Base-by-base conservation (phyloP, 176 grass and related monocot species). In the Oryza brachyantha region DNA sequence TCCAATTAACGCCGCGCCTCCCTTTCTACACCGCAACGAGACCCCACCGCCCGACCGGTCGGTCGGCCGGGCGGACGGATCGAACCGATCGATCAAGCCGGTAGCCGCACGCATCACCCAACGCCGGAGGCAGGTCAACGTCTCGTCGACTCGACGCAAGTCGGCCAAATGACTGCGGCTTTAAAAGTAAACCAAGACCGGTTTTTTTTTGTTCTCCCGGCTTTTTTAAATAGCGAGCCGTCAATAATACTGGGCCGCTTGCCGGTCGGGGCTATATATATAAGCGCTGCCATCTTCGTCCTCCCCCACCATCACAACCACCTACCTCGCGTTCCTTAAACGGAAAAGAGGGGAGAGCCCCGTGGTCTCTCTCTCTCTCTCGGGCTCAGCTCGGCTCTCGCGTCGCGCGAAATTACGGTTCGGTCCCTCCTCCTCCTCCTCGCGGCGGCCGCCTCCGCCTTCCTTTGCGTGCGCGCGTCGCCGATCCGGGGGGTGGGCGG, bases 251-350 rank as follows among this genome's bases (percentile, higher is more conserved):
- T 54, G 16, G 42, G 26, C 74, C 66, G 31, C 40, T 5, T 0
- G 7, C 66, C 14, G 22, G 61, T 52, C 19, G 5, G 52, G 52
- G 0, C 39, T 29, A 37, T 4, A 32, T 16, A 84, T 84, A 76
- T 83, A 75, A 75, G 54, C 4, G 19, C 12, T n/a, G 5, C 48
- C n/a, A n/a, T n/a, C n/a, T n/a, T 0, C 19, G 1, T 52, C 43
- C 43, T 32, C 5, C 36, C 21, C 29, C 64, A 19, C 73, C n/a
- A n/a, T n/a, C n/a, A n/a, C n/a, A n/a, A n/a, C n/a, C 67, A 52
- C 75, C 83, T 34, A 73, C 75, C 74, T 36, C 41, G 31, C 67
- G 41, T 32, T 64, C 57, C 83, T 35, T 79, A 85, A 79, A 79
- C 68, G 76, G 83, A 73, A 65, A 32, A 43, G 17, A 32, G 70